Conservation (phyloP, 768 basidiomycete species). For the Cytidiella melzeri region DNA sequence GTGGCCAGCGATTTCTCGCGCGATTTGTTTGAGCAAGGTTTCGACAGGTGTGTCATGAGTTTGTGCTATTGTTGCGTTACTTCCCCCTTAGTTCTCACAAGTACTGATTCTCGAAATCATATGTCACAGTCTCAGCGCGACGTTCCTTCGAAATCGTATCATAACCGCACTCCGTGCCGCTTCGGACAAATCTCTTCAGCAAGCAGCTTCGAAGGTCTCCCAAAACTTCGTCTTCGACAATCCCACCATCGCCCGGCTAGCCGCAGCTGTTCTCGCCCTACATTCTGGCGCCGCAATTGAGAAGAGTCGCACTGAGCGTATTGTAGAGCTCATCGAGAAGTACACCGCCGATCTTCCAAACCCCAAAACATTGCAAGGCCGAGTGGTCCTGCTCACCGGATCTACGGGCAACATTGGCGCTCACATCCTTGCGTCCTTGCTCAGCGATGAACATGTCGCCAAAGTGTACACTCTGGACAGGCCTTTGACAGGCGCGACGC, state of each 20-base stretch:
- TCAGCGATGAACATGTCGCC: constrained; percentile 6
- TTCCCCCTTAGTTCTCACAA: no score
- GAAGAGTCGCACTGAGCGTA: constrained; percentile 3
- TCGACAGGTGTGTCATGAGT: constrained; percentile 9
- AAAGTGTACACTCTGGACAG: constrained; percentile 14
- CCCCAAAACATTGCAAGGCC: background rate
- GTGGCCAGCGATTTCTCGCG: background rate
- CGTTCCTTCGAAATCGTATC: constrained; percentile 13
- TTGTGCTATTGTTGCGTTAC: no score
- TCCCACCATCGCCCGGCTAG: constrained; percentile 5
- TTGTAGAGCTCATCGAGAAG: constrained; percentile 10
- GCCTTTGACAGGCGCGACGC: background rate
- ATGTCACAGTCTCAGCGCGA: constrained; percentile 14
- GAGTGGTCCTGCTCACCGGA: constrained; percentile 10
- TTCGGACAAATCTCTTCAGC: background rate
- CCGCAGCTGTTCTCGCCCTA: background rate
- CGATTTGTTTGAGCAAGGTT: constrained; percentile 11
- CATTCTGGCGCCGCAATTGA: background rate
- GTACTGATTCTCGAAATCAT: no score
- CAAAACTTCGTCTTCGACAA: constrained; percentile 12
- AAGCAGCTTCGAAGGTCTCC: constrained; percentile 3
- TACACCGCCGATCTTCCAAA: constrained; percentile 2
- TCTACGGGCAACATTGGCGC: constrained; percentile 15
- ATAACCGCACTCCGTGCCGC: constrained; percentile 8
- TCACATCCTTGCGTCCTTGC: constrained; percentile 10